Conservation (phyloP, 1,284 basidiomycete genomes). For the Sporisorium iseilematis-ciliati region DNA sequence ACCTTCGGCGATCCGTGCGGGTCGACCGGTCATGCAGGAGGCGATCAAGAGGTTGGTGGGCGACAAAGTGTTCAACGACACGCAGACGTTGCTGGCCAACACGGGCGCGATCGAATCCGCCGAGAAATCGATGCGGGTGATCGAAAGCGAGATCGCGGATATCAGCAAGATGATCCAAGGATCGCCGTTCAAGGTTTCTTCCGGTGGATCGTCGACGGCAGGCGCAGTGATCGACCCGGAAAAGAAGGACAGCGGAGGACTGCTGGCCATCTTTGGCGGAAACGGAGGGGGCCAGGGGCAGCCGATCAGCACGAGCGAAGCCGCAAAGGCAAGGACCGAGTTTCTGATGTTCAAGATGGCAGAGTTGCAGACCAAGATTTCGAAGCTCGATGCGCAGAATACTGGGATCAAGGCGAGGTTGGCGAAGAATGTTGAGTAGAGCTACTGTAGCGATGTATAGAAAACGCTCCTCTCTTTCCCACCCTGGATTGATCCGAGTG, state of each 20-base stretch:
- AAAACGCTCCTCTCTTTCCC: background rate
- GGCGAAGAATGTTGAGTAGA: conserved; percentile 22
- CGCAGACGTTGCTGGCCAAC: conserved; percentile 77
- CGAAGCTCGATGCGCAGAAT: conserved; percentile 54
- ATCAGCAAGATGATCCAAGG: conserved; percentile 58
- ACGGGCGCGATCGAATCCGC: conserved; percentile 75
- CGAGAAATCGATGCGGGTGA: conserved; percentile 78
- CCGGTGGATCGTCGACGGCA: conserved; percentile 35
- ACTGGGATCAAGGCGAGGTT: conserved; percentile 44
- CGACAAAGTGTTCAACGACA: conserved; percentile 83
- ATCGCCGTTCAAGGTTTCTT: conserved; percentile 67
- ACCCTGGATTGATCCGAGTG: too few species aligned
- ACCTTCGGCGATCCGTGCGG: conserved; percentile 85
- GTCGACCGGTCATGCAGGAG: conserved; percentile 87
- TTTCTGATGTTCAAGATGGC: conserved; percentile 83
- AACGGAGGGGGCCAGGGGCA: conserved; percentile 1
- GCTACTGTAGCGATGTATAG: background rate
- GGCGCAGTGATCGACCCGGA: conserved; percentile 26
- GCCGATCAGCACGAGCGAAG: conserved; percentile 71
- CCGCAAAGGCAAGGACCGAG: conserved; percentile 76
- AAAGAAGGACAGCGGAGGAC: conserved; percentile 8
- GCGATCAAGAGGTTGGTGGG: conserved; percentile 85
- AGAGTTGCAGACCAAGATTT: conserved; percentile 77
- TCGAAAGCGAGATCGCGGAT: conserved; percentile 80
- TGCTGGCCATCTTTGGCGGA: conserved; percentile 13